A percentile compares a stretch with the other conserved stretches of the same genome.
Conservation (phyloP, 2,329 filamentous ascomycete species). For the Chaetomium strumarium region DNA sequence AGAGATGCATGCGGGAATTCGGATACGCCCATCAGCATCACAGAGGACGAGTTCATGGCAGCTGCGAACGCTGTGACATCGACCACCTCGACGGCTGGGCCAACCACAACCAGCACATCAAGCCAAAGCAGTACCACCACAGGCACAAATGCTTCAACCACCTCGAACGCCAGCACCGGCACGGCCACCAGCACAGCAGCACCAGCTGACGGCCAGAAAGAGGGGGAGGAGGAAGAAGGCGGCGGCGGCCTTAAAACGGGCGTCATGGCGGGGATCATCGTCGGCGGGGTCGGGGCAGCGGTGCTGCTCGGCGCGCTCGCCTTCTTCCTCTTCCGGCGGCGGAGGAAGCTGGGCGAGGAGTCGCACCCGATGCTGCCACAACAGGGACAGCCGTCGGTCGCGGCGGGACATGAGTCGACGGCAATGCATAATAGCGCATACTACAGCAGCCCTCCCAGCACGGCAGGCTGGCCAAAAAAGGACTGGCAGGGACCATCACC, state of each 20-base stretch:
- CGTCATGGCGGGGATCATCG: constrained; percentile 28
- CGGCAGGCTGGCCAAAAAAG: constrained; percentile 17
- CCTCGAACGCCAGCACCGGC: constrained; percentile 17
- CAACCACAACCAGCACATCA: constrained; percentile 14
- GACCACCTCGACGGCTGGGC: constrained; percentile 10
- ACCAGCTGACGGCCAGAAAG: not conserved
- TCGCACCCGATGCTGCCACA: constrained; percentile 29
- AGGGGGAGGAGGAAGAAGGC: not conserved
- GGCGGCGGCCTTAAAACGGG: constrained; percentile 22
- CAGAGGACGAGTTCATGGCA: constrained; percentile 37
- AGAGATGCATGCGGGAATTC: constrained; percentile 39
- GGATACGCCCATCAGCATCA: constrained; percentile 38
- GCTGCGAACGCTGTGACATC: constrained; percentile 22
- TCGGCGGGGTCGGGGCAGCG: constrained; percentile 20
- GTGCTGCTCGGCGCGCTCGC: constrained; percentile 17
- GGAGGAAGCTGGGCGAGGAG: constrained; percentile 25
- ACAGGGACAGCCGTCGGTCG: not conserved
- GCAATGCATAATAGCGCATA: constrained; percentile 1
- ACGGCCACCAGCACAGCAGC: constrained; percentile 8
- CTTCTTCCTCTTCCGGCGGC: constrained; percentile 25
- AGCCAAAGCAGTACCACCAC: constrained; percentile 6
- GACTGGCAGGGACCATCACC: constrained; percentile 16
- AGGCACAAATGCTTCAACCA: constrained; percentile 7
- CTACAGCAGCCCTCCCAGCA: constrained; percentile 10
- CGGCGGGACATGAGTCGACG: constrained; percentile 1